These are phyloP conservation scores for Stephania japonica DNA, from an alignment of 164 flowering plant species.

Conservation along the genomic window DNA sequence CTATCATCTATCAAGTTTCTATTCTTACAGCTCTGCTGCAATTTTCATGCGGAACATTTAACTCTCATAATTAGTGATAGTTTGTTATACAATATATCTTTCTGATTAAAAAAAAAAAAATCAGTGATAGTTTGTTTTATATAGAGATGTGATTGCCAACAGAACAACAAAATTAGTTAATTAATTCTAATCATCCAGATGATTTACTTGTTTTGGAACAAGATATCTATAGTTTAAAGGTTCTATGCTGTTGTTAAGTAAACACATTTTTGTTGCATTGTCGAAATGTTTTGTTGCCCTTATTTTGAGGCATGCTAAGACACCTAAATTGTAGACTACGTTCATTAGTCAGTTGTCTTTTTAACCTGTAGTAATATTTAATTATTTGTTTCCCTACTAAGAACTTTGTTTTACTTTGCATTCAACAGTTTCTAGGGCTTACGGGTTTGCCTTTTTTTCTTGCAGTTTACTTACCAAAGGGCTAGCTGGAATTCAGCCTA, in stretches of 20 bases:
- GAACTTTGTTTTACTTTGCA: no score
- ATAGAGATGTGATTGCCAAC: no score
- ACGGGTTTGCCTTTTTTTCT: not conserved
- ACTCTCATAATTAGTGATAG: not conserved
- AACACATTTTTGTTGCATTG: not conserved
- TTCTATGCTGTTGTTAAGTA: not conserved
- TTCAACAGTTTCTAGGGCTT: not conserved
- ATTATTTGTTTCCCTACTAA: no score
- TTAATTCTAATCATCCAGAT: not conserved
- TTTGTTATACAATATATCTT: not conserved
- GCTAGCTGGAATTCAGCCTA: conserved; percentile 92
- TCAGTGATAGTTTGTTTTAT: not conserved
- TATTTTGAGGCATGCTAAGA: not conserved
- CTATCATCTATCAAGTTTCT: not conserved
- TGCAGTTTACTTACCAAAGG: conserved; percentile 82
- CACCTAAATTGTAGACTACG: not conserved
- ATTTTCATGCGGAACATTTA: not conserved
- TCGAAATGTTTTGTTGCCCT: not conserved
- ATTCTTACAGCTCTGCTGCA: not conserved
- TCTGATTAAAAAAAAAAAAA: no score
- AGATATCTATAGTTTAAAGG: not conserved
- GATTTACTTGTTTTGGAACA: not conserved
- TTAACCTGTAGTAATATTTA: no score
- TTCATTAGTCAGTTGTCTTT: no score
- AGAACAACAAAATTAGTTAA: not conserved